Evolutionary conservation across 495 filamentous ascomycete species (phyloP).

Genomic region (Talaromyces proteolyticus): DNA sequence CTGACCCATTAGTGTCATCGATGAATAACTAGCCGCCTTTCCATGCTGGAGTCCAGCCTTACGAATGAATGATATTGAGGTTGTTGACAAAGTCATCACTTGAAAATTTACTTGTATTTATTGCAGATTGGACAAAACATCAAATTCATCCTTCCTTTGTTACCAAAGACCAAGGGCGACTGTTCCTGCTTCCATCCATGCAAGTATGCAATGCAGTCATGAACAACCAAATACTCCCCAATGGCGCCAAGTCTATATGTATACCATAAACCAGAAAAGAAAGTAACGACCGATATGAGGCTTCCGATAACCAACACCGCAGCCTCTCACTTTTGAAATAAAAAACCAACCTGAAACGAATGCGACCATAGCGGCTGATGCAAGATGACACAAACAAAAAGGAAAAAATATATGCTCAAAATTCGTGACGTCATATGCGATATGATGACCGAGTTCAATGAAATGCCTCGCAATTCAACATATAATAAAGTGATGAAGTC

Average conservation of each 20-base stretch:
- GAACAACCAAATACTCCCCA: not conserved
- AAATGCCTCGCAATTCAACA: no score
- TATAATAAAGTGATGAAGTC: not conserved
- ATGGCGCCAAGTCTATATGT: not conserved
- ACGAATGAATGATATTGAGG: no score
- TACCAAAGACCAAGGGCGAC: not conserved
- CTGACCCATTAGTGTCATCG: no score
- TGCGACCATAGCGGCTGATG: not conserved
- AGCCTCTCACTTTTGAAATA: not conserved
- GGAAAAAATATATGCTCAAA: not conserved
- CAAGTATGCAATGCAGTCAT: not conserved
- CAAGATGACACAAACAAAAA: not conserved
- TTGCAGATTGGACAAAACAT: not conserved
- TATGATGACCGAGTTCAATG: no score
- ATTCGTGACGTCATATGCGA: constrained; percentile 7
- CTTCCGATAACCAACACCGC: constrained; percentile 1
- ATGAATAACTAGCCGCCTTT: no score
- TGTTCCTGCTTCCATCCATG: not conserved
- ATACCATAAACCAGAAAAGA: not conserved
- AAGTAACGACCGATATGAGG: not conserved
- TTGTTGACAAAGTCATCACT: no score
- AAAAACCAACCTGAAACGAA: not conserved
- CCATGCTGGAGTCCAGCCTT: no score
- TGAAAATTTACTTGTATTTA: no score
- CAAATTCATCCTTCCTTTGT: not conserved